Evolutionary conservation across 2,329 filamentous ascomycete species (phyloP), one percentile per base, ranked within the genome.

Genomic region (Epicoccum sorghinum): DNA sequence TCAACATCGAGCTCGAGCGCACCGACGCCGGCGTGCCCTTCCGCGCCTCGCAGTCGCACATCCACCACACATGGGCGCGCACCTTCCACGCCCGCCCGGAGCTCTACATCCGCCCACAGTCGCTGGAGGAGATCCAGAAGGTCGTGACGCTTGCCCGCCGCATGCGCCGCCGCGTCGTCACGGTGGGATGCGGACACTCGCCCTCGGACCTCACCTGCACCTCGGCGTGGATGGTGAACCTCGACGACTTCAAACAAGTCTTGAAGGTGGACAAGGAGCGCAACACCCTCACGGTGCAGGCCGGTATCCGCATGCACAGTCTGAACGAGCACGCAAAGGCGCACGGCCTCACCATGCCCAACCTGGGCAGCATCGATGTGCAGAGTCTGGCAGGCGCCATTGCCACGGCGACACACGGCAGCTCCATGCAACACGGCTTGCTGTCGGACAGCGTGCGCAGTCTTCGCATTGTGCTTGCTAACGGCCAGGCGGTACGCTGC

Each of bases 341-440:
- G 49, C 77, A 87, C 65, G 91, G 91, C 0, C 82, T 96, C 59
- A 91, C 92, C 2, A 88, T 99, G 84, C 89, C 90, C 25, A 97
- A 96, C 72, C 80, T 98, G 40, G 95, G 95, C 32, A 96, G 91
- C 73, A 99, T 99, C 76, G 92, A 97, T 73, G 86, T 91, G 66
- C 95, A 99, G 80, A 95, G 90, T 54, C 88, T 98, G 58, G 92
- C 91, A 1, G 95, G 95, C 25, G 93, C 92, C 12, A 96, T 98
- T 57, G 88, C 90, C 18, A 99, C 95, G 0, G 93, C 90, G 13
- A 98, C 95, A 0, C 95, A 99, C 73, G 95, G 95, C 38, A 96
- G 90, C 67, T 95, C 90, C 50, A 79, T 96, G 55, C 80, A 78
- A 30, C 92, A 98, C 76, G 93, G 93, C 1, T 81, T 97, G 59